Evolutionary conservation across 495 filamentous ascomycete genomes (phyloP).

Genomic region (Parachaetomium inaequale): DNA sequence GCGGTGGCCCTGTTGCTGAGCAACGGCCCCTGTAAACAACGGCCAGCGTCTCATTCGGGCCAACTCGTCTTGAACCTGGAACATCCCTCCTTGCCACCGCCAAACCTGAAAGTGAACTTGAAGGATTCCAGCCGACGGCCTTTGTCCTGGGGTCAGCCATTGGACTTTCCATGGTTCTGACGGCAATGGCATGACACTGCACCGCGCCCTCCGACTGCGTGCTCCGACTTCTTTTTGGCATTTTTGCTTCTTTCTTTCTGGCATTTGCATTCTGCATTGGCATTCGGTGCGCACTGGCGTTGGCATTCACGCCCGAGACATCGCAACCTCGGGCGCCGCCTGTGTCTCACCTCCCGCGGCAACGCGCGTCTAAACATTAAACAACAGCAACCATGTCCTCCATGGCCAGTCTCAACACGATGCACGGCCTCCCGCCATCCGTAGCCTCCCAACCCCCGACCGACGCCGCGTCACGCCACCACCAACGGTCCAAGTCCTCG

Average conservation of each 20-base stretch:
- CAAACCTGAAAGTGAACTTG: background rate
- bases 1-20: background rate
- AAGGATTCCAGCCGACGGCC: background rate
- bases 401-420: conserved; percentile 18
- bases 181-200: conserved; percentile 21
- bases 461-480: conserved; percentile 17
- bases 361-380: conserved; percentile 1
- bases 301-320: conserved; percentile 16
- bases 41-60: background rate
- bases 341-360: conserved; percentile 2
- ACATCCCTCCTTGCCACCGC: background rate
- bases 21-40: conserved; percentile 12
- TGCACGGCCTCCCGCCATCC: conserved; percentile 2
- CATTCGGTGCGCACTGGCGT: conserved; percentile 13
- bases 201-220: conserved; percentile 4
- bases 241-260: background rate
- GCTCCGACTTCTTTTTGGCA: background rate
- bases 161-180: conserved; percentile 11
- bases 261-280: conserved; percentile 21
- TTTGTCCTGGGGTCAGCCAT: background rate
- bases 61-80: background rate
- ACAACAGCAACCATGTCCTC: conserved; percentile 18
- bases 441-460: background rate
- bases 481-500: conserved; percentile 54
- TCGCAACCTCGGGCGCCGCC: conserved; percentile 1